Evolutionary conservation across 2,329 filamentous ascomycete genomes (phyloP).

Genomic region (Colletotrichum simmondsii): DNA sequence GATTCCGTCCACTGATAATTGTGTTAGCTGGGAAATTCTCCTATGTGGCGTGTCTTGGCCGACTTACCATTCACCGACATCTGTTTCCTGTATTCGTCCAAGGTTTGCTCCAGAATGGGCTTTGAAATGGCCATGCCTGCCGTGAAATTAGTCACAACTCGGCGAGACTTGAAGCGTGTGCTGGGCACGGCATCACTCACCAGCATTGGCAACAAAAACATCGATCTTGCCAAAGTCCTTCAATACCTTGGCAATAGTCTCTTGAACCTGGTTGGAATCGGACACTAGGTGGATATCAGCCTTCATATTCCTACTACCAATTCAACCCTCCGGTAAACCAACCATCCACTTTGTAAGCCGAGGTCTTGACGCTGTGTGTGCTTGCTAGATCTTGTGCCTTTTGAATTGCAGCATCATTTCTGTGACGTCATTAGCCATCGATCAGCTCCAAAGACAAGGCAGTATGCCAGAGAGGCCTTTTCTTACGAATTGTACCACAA

Average conservation of each 20-base stretch:
- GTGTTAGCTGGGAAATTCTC: neutral
- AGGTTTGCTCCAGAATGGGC: conserved; percentile 62
- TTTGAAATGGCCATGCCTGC: conserved; percentile 62
- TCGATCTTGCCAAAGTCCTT: conserved; percentile 55
- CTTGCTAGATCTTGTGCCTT: conserved; percentile 47
- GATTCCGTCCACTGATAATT: conserved; percentile 54
- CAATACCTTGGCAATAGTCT: conserved; percentile 46
- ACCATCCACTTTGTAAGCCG: conserved; percentile 56
- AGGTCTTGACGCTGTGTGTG: conserved; percentile 48
- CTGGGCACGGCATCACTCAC: conserved; percentile 30
- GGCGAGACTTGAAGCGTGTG: too few species aligned
- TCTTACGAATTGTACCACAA: conserved; percentile 47
- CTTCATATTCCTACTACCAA: neutral
- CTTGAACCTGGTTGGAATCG: conserved; percentile 47
- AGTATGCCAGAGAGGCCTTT: neutral
- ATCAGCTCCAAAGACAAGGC: neutral
- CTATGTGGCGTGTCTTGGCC: too few species aligned
- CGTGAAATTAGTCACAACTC: neutral
- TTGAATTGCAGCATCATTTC: conserved; percentile 44
- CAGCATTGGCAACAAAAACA: conserved; percentile 55
- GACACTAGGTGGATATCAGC: conserved; percentile 47
- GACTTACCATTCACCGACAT: conserved; percentile 64
- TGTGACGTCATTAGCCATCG: neutral
- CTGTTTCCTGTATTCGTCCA: conserved; percentile 62
- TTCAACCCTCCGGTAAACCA: neutral